These are phyloP conservation scores for Polygonum maritimum DNA, from an alignment of 148 eudicot genomes.

Conservation along the genomic window DNA sequence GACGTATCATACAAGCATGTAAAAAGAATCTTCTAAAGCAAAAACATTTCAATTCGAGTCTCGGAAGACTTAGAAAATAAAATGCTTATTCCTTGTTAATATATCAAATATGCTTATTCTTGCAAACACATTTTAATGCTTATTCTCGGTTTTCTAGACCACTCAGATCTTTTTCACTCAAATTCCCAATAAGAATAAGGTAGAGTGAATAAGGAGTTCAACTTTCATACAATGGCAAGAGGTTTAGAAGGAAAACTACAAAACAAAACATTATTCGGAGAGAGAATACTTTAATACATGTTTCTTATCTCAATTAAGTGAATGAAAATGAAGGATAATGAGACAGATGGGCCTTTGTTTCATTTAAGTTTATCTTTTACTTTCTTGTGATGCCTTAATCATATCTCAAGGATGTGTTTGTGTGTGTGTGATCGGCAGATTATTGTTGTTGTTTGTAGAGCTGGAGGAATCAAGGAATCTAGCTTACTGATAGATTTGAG, in stretches of 20 bases:
- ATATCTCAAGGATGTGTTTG: background rate
- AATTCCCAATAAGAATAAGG: too few species aligned
- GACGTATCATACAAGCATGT: background rate
- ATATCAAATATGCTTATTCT: background rate
- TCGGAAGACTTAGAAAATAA: background rate
- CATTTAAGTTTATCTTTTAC: background rate
- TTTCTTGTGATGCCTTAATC: conserved; percentile 5
- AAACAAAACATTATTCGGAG: background rate
- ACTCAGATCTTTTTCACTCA: too few species aligned
- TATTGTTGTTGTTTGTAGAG: conserved; percentile 7
- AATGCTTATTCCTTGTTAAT: background rate
- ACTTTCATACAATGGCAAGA: background rate
- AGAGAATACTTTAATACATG: background rate
- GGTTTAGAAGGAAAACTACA: background rate
- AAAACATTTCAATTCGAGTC: background rate
- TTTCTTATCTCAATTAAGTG: background rate
- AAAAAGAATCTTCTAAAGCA: background rate
- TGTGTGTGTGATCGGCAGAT: conserved; percentile 7
- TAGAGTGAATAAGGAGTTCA: background rate
- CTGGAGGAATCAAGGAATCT: conserved; percentile 8
- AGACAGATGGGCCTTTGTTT: background rate
- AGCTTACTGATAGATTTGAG: conserved; percentile 8
- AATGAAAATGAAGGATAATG: background rate
- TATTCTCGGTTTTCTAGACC: background rate
- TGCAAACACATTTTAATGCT: background rate